A percentile compares a stretch with the other conserved stretches of the same genome.
Evolutionary conservation across 1,284 basidiomycete genomes (phyloP).

Genomic region (Trametes hirsuta): DNA sequence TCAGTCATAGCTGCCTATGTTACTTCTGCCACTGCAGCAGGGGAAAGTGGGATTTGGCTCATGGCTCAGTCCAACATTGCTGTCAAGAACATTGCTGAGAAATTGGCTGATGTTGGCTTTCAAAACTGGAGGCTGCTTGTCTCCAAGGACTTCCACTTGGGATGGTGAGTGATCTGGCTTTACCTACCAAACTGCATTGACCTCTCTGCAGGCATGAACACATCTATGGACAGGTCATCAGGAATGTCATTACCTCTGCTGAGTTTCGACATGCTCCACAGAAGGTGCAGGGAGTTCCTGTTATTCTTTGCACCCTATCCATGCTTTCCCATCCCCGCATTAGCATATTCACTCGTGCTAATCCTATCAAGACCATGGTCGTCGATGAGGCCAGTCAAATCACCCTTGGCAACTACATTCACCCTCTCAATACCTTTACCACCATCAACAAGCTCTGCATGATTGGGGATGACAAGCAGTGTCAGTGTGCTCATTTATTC

Average conservation of each 20-base stretch:
- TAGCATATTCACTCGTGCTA: slow-evolving; percentile 34
- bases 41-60: slow-evolving; percentile 62
- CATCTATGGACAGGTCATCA: slow-evolving; percentile 51
- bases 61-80: slow-evolving; percentile 71
- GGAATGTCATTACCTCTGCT: slow-evolving; percentile 55
- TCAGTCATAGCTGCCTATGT: slow-evolving; percentile 69
- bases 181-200: slow-evolving; percentile 34
- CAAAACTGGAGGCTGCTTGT: slow-evolving; percentile 57
- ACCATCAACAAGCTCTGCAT: slow-evolving; percentile 64
- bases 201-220: slow-evolving; percentile 67
- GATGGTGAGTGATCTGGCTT: slow-evolving; percentile 49
- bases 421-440: slow-evolving; percentile 50
- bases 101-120: slow-evolving; percentile 49
- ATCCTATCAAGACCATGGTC: slow-evolving; percentile 41
- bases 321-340: slow-evolving; percentile 59
- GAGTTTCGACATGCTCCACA: slow-evolving; percentile 37
- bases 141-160: slow-evolving; percentile 58
- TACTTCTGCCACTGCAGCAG: slow-evolving; percentile 40
- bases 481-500: slow-evolving; percentile 40
- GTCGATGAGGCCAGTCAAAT: slow-evolving; percentile 52
- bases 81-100: slow-evolving; percentile 74
- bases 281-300: slow-evolving; percentile 44
- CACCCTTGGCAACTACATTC: slow-evolving; percentile 54
- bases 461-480: slow-evolving; percentile 78
- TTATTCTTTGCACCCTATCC: slow-evolving; percentile 71